Evolutionary conservation across 164 flowering plant species (phyloP).

Genomic region (Aristolochia fimbriata): DNA sequence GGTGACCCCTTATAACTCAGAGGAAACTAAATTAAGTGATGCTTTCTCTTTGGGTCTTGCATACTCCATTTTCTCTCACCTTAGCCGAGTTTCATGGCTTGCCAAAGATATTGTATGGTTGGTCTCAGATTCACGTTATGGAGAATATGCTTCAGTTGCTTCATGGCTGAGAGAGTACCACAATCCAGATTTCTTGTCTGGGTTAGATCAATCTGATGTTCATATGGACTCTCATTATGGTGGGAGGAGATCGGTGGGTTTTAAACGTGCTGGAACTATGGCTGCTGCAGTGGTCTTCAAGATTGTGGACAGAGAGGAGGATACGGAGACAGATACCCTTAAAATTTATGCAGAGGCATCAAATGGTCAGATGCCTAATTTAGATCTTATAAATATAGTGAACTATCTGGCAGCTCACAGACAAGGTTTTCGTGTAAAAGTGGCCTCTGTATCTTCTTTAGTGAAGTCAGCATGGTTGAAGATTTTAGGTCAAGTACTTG

Average conservation of each 20-base stretch:
- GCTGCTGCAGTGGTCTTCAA: slow-evolving; percentile 91
- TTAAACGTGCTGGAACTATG: slow-evolving; percentile 93
- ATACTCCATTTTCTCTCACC: slow-evolving; percentile 66
- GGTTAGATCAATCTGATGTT: slow-evolving; percentile 12
- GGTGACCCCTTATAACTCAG: slow-evolving; percentile 79
- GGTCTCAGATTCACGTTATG: slow-evolving; percentile 79
- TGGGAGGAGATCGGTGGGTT: slow-evolving; percentile 15
- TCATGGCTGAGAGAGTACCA: slow-evolving; percentile 90
- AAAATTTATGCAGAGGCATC: slow-evolving; percentile 89
- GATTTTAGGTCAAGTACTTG: slow-evolving; percentile 45
- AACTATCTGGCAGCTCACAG: slow-evolving; percentile 80
- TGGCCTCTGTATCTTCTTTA: slow-evolving; percentile 47
- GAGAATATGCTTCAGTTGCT: slow-evolving; percentile 69
- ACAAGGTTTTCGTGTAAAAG: slow-evolving; percentile 71
- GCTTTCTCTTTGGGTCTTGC: slow-evolving; percentile 64
- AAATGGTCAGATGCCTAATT: slow-evolving; percentile 99
- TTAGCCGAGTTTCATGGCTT: slow-evolving; percentile 78
- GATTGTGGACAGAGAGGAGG: slow-evolving; percentile 38
- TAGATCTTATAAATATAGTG: slow-evolving; percentile 86
- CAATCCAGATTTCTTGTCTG: slow-evolving; percentile 36
- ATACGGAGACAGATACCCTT: slow-evolving; percentile 43
- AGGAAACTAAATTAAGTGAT: slow-evolving; percentile 30
- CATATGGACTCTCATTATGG: slow-evolving; percentile 20
- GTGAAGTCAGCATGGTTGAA: slow-evolving; percentile 45
- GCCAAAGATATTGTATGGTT: slow-evolving; percentile 96